Evolutionary conservation across 129 eudicot genomes (phyloP).

Genomic region (Helianthus tuberosus): DNA sequence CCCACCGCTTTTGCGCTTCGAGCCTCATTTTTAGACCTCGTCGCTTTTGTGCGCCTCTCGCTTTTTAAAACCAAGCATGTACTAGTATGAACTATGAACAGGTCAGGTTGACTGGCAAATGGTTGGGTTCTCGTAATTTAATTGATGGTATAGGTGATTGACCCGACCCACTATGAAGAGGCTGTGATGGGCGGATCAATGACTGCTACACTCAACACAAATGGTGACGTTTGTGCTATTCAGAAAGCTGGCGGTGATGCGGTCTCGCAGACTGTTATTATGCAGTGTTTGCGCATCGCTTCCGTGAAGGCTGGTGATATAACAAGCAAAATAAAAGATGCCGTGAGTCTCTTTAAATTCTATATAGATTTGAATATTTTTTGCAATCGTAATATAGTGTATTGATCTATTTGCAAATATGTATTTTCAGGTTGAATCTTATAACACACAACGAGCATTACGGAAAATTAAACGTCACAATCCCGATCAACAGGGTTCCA

Average conservation of each 20-base stretch:
- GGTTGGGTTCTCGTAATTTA: background rate
- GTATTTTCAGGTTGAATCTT: constrained; percentile 63
- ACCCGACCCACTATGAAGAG: constrained; percentile 90
- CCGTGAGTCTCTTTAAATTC: constrained; percentile 55
- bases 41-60: no score
- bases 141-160: constrained; percentile 63
- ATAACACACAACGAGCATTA: constrained; percentile 52
- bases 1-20: no score
- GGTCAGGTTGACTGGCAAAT: no score
- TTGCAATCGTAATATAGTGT: background rate
- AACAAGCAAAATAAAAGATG: constrained; percentile 68
- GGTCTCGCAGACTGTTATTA: constrained; percentile 70
- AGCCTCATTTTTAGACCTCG: no score
- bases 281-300: constrained; percentile 95
- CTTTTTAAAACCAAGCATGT: no score
- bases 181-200: constrained; percentile 89
- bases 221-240: constrained; percentile 94
- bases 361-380: background rate
- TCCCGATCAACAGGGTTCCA: constrained; percentile 33
- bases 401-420: background rate
- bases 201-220: constrained; percentile 83
- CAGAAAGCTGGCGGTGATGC: constrained; percentile 97
- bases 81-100: no score
- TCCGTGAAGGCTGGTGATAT: constrained; percentile 85
- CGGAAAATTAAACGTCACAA: constrained; percentile 66